These are phyloP conservation scores for Scalesia atractyloides DNA, from an alignment of 129 eudicot species.

Conservation along the genomic window DNA sequence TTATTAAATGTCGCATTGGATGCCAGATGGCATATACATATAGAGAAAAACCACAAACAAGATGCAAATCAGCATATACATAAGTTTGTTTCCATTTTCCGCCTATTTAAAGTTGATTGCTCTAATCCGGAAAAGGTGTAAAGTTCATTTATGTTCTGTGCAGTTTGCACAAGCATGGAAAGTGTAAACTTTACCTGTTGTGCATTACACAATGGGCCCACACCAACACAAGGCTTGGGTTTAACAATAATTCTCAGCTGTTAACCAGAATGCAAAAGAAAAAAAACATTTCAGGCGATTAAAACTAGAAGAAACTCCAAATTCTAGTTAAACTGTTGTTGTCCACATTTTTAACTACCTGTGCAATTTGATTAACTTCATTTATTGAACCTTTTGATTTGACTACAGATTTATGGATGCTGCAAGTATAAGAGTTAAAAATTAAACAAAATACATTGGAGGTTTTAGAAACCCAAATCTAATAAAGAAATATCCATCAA, in stretches of 20 bases:
- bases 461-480: background rate
- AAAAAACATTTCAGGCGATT: conserved; percentile 13
- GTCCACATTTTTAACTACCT: conserved; percentile 50
- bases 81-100: background rate
- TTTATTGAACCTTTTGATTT: conserved; percentile 56
- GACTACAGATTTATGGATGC: conserved; percentile 41
- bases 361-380: conserved; percentile 74
- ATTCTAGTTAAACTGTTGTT: conserved; percentile 11
- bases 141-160: background rate
- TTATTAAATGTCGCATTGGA: background rate
- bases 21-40: background rate
- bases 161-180: conserved; percentile 11
- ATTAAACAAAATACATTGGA: background rate
- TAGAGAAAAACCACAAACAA: background rate
- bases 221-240: conserved; percentile 45
- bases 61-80: background rate
- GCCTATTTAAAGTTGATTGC: background rate
- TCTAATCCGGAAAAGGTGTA: background rate
- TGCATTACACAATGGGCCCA: conserved; percentile 44
- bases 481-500: conserved; percentile 1
- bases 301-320: conserved; percentile 21
- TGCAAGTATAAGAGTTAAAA: conserved; percentile 40
- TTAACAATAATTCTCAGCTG: conserved; percentile 46
- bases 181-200: conserved; percentile 47
- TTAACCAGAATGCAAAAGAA: conserved; percentile 25